Percentiles rank a stretch among this genome's conserved stretches.
Evolutionary conservation across 495 filamentous ascomycete species (phyloP).

Genomic region (Penicillium tannophilum): DNA sequence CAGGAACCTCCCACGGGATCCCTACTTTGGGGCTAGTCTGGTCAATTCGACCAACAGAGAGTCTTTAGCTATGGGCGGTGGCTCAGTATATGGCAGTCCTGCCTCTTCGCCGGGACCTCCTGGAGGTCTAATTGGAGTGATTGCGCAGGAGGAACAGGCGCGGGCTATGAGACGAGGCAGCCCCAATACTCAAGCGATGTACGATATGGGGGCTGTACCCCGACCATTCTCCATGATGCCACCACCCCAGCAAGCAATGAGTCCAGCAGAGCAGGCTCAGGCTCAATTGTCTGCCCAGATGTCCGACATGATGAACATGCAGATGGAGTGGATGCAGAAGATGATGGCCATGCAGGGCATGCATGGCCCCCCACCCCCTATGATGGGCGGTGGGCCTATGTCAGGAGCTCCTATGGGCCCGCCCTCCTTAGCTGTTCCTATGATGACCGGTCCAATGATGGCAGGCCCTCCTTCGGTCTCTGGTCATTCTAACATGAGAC

Average conservation of each 20-base stretch:
- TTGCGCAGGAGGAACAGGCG: slow-evolving; percentile 79
- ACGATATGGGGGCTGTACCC: slow-evolving; percentile 42
- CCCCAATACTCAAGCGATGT: slow-evolving; percentile 62
- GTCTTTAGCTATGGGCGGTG: slow-evolving; percentile 69
- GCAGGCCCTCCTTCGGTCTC: slow-evolving; percentile 20
- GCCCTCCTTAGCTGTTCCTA: slow-evolving; percentile 17
- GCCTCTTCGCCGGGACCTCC: slow-evolving; percentile 43
- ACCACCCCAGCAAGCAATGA: slow-evolving; percentile 18
- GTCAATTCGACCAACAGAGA: slow-evolving; percentile 76
- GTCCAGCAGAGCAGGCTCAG: slow-evolving; percentile 72
- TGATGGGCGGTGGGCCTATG: slow-evolving; percentile 25
- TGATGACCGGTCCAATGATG: slow-evolving; percentile 1
- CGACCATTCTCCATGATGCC: slow-evolving; percentile 51
- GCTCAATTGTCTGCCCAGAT: slow-evolving; percentile 87
- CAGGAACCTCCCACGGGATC: slow-evolving; percentile 81
- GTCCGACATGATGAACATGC: slow-evolving; percentile 89
- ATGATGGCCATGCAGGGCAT: slow-evolving; percentile 74
- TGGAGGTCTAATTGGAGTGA: slow-evolving; percentile 88
- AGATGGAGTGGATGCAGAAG: slow-evolving; percentile 80
- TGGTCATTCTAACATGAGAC: slow-evolving; percentile 33
- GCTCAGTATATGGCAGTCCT: slow-evolving; percentile 56
- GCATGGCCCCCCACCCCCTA: slow-evolving; percentile 27
- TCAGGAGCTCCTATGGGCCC: slow-evolving; percentile 1
- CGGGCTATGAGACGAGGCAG: slow-evolving; percentile 78
- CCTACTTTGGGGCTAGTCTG: slow-evolving; percentile 81